These are phyloP conservation scores for Monosporozyma unispora DNA, from an alignment of 805 yeast species.

Conservation along the genomic window DNA sequence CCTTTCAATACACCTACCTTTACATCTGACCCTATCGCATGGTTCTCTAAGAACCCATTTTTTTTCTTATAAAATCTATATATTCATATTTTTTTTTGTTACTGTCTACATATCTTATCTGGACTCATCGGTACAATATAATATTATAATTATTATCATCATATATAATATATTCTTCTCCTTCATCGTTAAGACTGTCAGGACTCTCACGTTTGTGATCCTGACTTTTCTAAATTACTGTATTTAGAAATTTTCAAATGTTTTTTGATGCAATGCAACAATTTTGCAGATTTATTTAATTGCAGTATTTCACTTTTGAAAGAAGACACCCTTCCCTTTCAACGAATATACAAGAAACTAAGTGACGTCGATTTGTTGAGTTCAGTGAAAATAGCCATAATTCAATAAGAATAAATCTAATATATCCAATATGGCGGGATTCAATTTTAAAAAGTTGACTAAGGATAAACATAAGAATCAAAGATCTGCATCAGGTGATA, in stretches of 20 bases:
- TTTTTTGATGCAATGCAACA: not conserved
- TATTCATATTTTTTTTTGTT: too few relatives aligned
- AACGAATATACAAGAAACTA: not conserved
- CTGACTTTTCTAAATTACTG: not conserved
- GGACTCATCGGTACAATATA: too few relatives aligned
- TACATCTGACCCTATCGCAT: not conserved
- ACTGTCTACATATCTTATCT: too few relatives aligned
- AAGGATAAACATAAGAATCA: slow-evolving; percentile 22
- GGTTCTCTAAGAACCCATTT: not conserved
- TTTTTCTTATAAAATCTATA: not conserved
- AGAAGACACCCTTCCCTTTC: not conserved
- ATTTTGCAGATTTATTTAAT: not conserved
- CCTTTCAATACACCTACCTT: not conserved
- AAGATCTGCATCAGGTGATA: slow-evolving; percentile 1
- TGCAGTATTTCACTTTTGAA: not conserved
- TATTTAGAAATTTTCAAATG: not conserved
- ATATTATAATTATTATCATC: too few relatives aligned
- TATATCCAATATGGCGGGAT: slow-evolving; percentile 40
- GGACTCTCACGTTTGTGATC: not conserved
- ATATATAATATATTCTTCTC: too few relatives aligned
- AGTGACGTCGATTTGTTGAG: not conserved
- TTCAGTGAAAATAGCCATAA: too few relatives aligned
- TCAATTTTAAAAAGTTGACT: slow-evolving; percentile 44
- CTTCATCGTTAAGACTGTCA: not conserved
- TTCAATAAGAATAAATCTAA: too few relatives aligned